A percentile compares a stretch with the other conserved stretches of the same genome.
phyloP scores from a whole-genome alignment of 2,329 filamentous ascomycete species.

The Penicillium sp. region DNA sequence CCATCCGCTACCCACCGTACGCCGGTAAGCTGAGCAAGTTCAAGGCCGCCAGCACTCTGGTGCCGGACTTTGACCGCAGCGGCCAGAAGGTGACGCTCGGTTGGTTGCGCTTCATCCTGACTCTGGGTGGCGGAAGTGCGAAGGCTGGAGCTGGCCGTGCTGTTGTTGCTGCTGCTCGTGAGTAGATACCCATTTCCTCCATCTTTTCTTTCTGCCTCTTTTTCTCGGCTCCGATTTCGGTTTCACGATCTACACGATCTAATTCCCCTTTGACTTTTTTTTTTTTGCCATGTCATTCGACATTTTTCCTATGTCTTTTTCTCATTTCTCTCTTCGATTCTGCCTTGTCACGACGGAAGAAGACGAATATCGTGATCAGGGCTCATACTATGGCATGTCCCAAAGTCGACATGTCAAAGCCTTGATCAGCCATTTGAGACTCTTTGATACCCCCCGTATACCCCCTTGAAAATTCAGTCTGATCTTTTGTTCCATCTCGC shows the following conservation, averaged over 20 bases:
- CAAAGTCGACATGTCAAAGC: conserved; percentile 4
- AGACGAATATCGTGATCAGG: conserved; percentile 17
- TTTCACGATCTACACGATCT: conserved; percentile 13
- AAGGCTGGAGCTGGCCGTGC: conserved; percentile 46
- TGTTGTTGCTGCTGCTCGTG: conserved; percentile 46
- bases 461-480: conserved; percentile 14
- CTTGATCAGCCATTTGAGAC: conserved; percentile 5
- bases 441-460: conserved; percentile 24
- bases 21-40: conserved; percentile 61
- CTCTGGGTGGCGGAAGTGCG: conserved; percentile 49
- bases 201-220: conserved; percentile 11
- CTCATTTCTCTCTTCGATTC: conserved; percentile 3
- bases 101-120: conserved; percentile 49
- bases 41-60: conserved; percentile 56
- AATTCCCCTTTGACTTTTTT: conserved; percentile 3
- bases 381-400: not conserved
- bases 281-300: conserved; percentile 6
- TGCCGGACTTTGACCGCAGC: conserved; percentile 66
- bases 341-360: not conserved
- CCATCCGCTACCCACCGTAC: conserved; percentile 67
- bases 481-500: not conserved
- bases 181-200: conserved; percentile 37
- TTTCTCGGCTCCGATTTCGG: not conserved
- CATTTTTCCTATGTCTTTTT: conserved; percentile 12
- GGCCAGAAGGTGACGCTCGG: conserved; percentile 52